Evolutionary conservation across 2,329 filamentous ascomycete species (phyloP).

Genomic region (Aspergillus sp.): DNA sequence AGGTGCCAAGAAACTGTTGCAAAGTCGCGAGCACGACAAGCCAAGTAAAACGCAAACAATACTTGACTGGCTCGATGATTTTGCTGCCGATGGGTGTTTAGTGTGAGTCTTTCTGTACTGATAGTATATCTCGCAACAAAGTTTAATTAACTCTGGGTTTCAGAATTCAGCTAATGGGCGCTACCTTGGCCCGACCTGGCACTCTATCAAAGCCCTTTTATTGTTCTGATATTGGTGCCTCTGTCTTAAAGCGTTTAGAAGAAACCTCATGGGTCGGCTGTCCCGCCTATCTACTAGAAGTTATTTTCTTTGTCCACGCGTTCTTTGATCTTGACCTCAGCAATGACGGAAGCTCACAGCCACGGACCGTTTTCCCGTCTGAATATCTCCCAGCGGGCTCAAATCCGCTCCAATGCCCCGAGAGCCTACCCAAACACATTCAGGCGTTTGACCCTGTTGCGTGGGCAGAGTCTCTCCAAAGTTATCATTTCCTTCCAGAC

Average conservation of each 20-base stretch:
- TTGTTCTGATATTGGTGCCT: conserved; percentile 35
- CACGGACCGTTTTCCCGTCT: conserved; percentile 28
- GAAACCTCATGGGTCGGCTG: conserved; percentile 43
- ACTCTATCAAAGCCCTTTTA: conserved; percentile 41
- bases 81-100: conserved; percentile 39
- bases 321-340: conserved; percentile 35
- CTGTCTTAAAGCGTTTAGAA: conserved; percentile 40
- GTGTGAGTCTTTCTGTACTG: conserved; percentile 25
- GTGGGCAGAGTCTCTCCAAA: conserved; percentile 41
- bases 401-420: conserved; percentile 31
- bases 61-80: conserved; percentile 35
- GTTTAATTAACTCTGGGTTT: conserved; percentile 2
- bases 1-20: conserved; percentile 50
- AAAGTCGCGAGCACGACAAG: conserved; percentile 29
- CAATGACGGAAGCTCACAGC: conserved; percentile 23
- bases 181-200: conserved; percentile 41
- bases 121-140: neutral
- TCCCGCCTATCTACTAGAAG: conserved; percentile 41
- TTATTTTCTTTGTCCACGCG: conserved; percentile 42
- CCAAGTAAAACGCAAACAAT: conserved; percentile 21
- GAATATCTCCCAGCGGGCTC: conserved; percentile 26
- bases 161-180: conserved; percentile 44
- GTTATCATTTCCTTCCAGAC: conserved; percentile 46
- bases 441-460: conserved; percentile 37
- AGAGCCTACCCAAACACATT: conserved; percentile 37